phyloP scores from a whole-genome alignment of 2,329 filamentous ascomycete species.

The Sordariomycetes sp. region DNA sequence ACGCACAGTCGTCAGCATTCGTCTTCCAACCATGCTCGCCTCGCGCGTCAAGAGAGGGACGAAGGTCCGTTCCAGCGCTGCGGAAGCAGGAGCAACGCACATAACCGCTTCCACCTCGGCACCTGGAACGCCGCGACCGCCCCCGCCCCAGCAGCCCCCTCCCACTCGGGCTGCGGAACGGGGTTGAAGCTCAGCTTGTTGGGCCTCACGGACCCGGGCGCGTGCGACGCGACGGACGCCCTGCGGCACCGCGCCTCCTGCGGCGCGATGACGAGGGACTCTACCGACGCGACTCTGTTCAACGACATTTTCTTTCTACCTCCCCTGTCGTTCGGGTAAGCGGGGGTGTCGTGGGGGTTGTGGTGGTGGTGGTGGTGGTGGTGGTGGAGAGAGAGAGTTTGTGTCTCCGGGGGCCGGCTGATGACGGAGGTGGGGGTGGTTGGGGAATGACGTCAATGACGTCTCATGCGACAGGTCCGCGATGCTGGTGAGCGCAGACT shows the following conservation, averaged over 20 bases:
- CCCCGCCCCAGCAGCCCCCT: constrained; percentile 27
- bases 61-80: background rate
- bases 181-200: constrained; percentile 41
- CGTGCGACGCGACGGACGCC: constrained; percentile 26
- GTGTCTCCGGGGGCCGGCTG: background rate
- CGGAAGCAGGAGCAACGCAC: constrained; percentile 19
- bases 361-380: no score
- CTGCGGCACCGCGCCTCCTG: constrained; percentile 20
- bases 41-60: background rate
- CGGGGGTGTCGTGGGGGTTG: background rate
- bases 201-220: constrained; percentile 21
- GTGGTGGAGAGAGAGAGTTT: no score
- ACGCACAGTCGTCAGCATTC: background rate
- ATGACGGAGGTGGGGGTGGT: constrained; percentile 1
- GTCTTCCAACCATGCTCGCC: background rate
- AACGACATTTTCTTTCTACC: constrained; percentile 34
- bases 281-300: constrained; percentile 36
- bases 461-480: background rate
- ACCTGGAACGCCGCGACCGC: constrained; percentile 39
- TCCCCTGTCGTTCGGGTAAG: no score
- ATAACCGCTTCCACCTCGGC: constrained; percentile 36
- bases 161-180: constrained; percentile 34
- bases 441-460: background rate
- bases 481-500: background rate
- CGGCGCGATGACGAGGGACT: constrained; percentile 32